A percentile compares a stretch with the other conserved stretches of the same genome.
phyloP scores from a whole-genome alignment of 2,329 filamentous ascomycete species.

The Acrodontium crateriforme region DNA sequence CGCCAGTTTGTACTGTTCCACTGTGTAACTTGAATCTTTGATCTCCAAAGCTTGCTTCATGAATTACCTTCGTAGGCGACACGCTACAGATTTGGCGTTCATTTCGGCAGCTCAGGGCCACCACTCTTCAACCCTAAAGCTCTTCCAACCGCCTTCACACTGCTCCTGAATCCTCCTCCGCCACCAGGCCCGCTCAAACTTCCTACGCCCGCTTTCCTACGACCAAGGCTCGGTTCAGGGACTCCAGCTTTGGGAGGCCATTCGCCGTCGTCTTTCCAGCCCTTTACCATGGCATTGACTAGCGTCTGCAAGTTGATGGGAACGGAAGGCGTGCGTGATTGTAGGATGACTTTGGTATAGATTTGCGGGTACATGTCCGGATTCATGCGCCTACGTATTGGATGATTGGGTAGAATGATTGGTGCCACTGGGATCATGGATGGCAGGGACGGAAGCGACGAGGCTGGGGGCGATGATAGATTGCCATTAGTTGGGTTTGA shows the following conservation, averaged over 20 bases:
- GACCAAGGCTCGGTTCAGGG: conserved; percentile 31
- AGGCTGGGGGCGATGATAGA: conserved; percentile 3
- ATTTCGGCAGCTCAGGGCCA: no score
- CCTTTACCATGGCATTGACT: conserved; percentile 65
- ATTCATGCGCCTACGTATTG: conserved; percentile 63
- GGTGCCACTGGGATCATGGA: conserved; percentile 55
- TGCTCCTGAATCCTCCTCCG: conserved; percentile 23
- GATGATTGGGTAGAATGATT: conserved; percentile 61
- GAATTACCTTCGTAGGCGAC: no score
- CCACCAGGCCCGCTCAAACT: conserved; percentile 5
- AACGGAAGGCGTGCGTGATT: conserved; percentile 67
- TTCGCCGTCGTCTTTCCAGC: conserved; percentile 86
- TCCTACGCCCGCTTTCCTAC: conserved; percentile 12
- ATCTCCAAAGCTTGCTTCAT: no score
- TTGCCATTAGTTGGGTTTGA: conserved; percentile 2
- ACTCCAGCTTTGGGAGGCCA: conserved; percentile 61
- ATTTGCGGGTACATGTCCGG: conserved; percentile 64
- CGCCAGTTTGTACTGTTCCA: no score
- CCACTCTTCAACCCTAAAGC: conserved; percentile 24
- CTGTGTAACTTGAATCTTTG: no score
- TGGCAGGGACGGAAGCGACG: conserved; percentile 7
- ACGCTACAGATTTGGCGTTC: no score
- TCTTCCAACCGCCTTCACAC: conserved; percentile 31
- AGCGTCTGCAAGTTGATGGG: conserved; percentile 80
- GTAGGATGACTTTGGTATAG: conserved; percentile 76